These are phyloP conservation scores for Diophrys sp. DNA, from an alignment of 73 alveolate species.

Conservation along the genomic window DNA sequence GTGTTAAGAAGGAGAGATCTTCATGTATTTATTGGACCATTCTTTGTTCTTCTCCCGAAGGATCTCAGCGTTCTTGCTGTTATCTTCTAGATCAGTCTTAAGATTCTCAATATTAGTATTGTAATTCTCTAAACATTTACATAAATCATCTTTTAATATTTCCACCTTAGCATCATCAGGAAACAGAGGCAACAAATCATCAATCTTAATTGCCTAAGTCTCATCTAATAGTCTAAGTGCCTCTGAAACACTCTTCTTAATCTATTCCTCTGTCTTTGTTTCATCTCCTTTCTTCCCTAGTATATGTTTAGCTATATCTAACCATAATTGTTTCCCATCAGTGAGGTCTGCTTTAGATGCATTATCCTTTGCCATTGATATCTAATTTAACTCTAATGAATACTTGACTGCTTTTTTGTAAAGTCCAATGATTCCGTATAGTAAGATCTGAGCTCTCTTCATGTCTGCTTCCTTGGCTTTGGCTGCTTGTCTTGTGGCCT, in stretches of 20 bases:
- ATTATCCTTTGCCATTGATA: constrained; percentile 88
- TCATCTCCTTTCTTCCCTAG: constrained; percentile 40
- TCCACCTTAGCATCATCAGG: constrained; percentile 92
- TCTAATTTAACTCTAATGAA: constrained; percentile 80
- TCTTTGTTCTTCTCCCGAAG: constrained; percentile 86
- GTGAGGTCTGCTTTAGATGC: constrained; percentile 94
- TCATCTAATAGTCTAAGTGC: constrained; percentile 86
- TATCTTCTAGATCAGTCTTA: constrained; percentile 84
- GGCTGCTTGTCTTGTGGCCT: constrained; percentile 12
- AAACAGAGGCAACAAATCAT: constrained; percentile 92
- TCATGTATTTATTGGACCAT: constrained; percentile 85
- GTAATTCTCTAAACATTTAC: constrained; percentile 89
- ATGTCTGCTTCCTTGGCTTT: constrained; percentile 44
- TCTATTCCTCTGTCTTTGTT: background rate
- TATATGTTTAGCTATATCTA: constrained; percentile 85
- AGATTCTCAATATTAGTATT: constrained; percentile 86
- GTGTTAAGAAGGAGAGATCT: constrained; percentile 70
- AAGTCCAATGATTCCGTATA: constrained; percentile 89
- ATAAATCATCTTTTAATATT: constrained; percentile 90
- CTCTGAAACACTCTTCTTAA: constrained; percentile 54
- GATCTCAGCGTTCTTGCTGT: constrained; percentile 85
- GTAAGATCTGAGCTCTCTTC: constrained; percentile 74
- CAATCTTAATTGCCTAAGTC: constrained; percentile 82
- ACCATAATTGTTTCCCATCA: constrained; percentile 89
- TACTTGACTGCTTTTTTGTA: constrained; percentile 94